Base-by-base conservation (phyloP, 2,329 filamentous ascomycete species). In the Fonsecaea pugnacius region DNA sequence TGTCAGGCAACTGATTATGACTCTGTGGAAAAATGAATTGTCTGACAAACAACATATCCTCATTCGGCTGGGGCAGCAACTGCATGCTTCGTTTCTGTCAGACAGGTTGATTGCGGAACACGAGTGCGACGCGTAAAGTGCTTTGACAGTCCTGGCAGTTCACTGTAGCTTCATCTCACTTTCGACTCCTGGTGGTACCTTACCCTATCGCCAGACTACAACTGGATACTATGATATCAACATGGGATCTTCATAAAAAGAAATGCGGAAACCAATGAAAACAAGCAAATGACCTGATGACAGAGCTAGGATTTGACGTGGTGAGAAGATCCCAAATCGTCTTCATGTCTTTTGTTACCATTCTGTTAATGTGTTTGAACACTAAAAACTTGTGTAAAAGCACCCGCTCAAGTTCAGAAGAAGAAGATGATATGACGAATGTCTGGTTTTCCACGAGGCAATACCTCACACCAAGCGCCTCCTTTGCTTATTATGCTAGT, bases 341-440 rank as follows among this genome's bases (percentile, higher is more conserved):
- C 21, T 24, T 14, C 18, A 12, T 48, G 18, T 27, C 18, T 27
- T 48, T 27, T 48, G 43, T 27, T 27, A 48, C 12, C 12, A 24
- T 14, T 48, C 43, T 48, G 43, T 21, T 48, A 14, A 27, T 24
- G 43, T 24, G 4, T 48, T 24, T 24, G 21, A 48, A 48, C 27
- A 9, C 21, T 48, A 10, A 24, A 24, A 5, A 48, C 43, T 24
- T 48, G 12, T 48, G 24, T 24, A 12, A 27, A 48, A 35, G 2
- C 4, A 27, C 51, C 51, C 27, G 51, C 27, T 53, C 27, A 53
- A 9, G 21, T 33, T 35, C 43, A 53, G 48, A 52, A 36, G 51
- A 50, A 12, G 46, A 36, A n/a, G 46, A 38, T 52, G 57, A 51
- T 21, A 18, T 38, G 57, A 60, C 32, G 38, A 36, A 21, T 24